Evolutionary conservation across 805 yeast species (phyloP), one percentile per base, ranked within the genome.

Genomic region (Candida rishiriensis): DNA sequence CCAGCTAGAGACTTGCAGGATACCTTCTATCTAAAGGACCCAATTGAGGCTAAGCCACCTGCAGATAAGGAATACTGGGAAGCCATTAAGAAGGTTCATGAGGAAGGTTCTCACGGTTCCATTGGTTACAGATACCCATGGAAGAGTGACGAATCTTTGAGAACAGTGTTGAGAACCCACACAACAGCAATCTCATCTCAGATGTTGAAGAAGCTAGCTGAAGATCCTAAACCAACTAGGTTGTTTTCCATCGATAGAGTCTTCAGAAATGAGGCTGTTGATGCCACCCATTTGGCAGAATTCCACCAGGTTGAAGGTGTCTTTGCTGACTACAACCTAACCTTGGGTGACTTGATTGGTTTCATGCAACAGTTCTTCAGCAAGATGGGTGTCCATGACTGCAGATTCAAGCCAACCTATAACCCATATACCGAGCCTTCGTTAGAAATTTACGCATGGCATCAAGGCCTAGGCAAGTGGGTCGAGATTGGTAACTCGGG

Each of bases 301-400:
- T 93, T 93, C 77, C 98, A 93, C 70, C 99, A 93, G 73, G 95
- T 93, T 50, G 99, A 93, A 72, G 99, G 99, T 73, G 99, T 93
- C 43, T 76, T 93, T 61, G 99, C 98, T 29, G 99, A 95, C 65
- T 91, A 88, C 69, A 84, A 89, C 66, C 73, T 93, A 56, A 90
- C 99, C 7, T 73, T 93, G 57, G 99, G 99, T 51, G 97, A 91
- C 64, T 76, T 93, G 69, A 93, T 93, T 66, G 96, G 97, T 31
- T 93, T 93, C 80, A 90, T 93, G 99, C 91, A 93, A 69, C 88
- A 85, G 62, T 93, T 93, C 79, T 93, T 93, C 70, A 79, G 81
- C 46, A 88, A 88, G 72, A 93, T 93, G 99, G 99, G 99, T 65
- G 99, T 95, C 47, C 81, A 83, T 55, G 85, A 89, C 56, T 78